These are phyloP conservation scores for Tricholoma sp. DNA, from an alignment of 768 basidiomycete species.

Conservation along the genomic window DNA sequence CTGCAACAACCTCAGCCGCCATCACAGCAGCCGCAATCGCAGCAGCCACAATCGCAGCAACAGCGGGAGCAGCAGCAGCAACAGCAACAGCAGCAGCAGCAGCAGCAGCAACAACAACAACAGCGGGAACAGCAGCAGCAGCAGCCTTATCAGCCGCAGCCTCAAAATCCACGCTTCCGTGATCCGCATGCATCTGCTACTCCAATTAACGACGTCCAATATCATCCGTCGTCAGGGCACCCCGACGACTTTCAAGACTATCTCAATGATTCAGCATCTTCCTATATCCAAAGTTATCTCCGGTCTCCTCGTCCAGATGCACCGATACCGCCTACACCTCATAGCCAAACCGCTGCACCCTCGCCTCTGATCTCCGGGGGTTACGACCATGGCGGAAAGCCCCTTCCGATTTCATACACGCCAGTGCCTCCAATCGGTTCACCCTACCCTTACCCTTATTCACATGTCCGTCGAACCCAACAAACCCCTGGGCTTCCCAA, in stretches of 20 bases:
- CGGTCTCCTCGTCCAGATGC: slow-evolving; percentile 64
- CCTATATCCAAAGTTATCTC: slow-evolving; percentile 57
- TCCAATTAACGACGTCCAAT: slow-evolving; percentile 19
- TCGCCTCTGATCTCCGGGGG: slow-evolving; percentile 57
- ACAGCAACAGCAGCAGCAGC: slow-evolving; percentile 2
- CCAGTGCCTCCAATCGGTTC: slow-evolving; percentile 61
- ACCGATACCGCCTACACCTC: slow-evolving; percentile 77
- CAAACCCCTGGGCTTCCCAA: slow-evolving; percentile 30
- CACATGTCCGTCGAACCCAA: slow-evolving; percentile 59
- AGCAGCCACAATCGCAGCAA: slow-evolving; percentile 9
- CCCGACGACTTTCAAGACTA: slow-evolving; percentile 58
- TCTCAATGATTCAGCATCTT: slow-evolving; percentile 52
- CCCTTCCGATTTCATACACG: slow-evolving; percentile 37
- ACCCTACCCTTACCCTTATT: slow-evolving; percentile 76
- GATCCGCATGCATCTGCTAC: slow-evolving; percentile 8
- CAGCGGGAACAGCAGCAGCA: slow-evolving; percentile 3
- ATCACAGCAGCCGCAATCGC: neutral
- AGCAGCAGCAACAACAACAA: slow-evolving; percentile 7
- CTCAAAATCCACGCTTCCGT: slow-evolving; percentile 16
- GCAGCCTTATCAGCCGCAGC: slow-evolving; percentile 9
- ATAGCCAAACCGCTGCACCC: slow-evolving; percentile 68
- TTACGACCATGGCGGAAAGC: slow-evolving; percentile 34
- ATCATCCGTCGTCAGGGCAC: slow-evolving; percentile 36
- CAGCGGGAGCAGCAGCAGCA: neutral
- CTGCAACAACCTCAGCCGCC: neutral